Evolutionary conservation across 495 filamentous ascomycete genomes (phyloP), one percentile per base, ranked within the genome.

Genomic region (Aspergillus cristatus): DNA sequence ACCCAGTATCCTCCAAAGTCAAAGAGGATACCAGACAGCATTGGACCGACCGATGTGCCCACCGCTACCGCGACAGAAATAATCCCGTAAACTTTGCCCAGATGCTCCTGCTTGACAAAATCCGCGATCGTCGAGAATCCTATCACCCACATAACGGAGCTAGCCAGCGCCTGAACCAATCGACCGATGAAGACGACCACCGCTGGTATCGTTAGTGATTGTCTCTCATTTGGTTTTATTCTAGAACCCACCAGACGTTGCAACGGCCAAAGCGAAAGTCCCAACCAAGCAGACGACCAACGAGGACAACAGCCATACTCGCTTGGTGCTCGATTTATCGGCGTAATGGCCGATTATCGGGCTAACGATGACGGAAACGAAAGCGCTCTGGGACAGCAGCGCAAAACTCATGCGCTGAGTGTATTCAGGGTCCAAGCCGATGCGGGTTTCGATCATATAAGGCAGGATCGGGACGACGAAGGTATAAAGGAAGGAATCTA

Each of bases 401-500:
- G 48, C 25, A 2, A 48, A 47, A n/a, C 45, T 57, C n/a, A 50
- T 12, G 5, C 47, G 40, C 20, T 53, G 51, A 1, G 54, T 57
- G 10, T 46, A 34, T 2, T 46, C 40, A 11, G 37, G 34, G 29
- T 50, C 46, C 2, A 55, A 26, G 3, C 42, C 36, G 6, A 60
- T 32, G 14, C 56, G 56, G n/a, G 37, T 37, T 26, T 60, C 56
- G 1, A 57, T 32, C 8, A 60, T 37, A 17, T 47, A 53, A 3
- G 46, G 48, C 7, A 60, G 37, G 18, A 60, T 55, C 1, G 56
- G 54, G 6, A 57, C 48, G 18, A 57, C 28, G 18, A 57, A 60
- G 6, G 46, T 40, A 28, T 53, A 60, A 1, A 60, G 48, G 17
- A 55, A 57, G 12, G 42, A 45, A 16, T 59, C 53, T 56, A 32